Conservation (phyloP, 768 basidiomycete genomes). For the Leccinellum luteum region DNA sequence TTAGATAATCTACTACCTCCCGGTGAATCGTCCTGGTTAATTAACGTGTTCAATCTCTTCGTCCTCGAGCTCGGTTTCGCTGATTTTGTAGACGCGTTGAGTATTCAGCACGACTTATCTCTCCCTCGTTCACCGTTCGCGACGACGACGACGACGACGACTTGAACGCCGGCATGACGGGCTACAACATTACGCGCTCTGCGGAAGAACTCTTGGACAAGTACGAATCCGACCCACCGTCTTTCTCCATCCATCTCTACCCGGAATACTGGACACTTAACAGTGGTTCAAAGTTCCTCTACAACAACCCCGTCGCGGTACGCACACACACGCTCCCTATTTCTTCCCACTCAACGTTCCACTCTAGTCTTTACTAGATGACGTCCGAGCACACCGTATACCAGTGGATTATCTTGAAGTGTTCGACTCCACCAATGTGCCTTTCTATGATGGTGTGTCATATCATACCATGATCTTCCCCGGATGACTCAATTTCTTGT, state of each 20-base stretch:
- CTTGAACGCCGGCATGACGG: slow-evolving; percentile 47
- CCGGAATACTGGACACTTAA: slow-evolving; percentile 83
- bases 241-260: slow-evolving; percentile 76
- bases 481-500: slow-evolving; percentile 1
- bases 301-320: slow-evolving; percentile 73
- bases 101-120: not conserved
- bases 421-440: slow-evolving; percentile 68
- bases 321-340: slow-evolving; percentile 10
- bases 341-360: slow-evolving; percentile 5
- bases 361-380: slow-evolving; percentile 71
- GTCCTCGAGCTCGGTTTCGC: not conserved
- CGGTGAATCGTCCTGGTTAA: slow-evolving; percentile 3
- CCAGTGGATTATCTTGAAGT: slow-evolving; percentile 83
- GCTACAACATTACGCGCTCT: slow-evolving; percentile 72
- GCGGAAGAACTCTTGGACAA: slow-evolving; percentile 57
- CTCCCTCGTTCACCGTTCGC: not conserved
- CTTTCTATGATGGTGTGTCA: slow-evolving; percentile 78
- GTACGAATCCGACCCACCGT: slow-evolving; percentile 57
- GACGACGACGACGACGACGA: slow-evolving; percentile 13
- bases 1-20: slow-evolving; percentile 21
- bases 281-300: slow-evolving; percentile 76
- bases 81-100: not conserved
- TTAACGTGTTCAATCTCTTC: slow-evolving; percentile 18
- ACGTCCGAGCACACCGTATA: slow-evolving; percentile 79
- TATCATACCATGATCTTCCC: not conserved